Conservation (phyloP, 371 early-diverging fungal species). For the Blastocladiella emersonii region DNA sequence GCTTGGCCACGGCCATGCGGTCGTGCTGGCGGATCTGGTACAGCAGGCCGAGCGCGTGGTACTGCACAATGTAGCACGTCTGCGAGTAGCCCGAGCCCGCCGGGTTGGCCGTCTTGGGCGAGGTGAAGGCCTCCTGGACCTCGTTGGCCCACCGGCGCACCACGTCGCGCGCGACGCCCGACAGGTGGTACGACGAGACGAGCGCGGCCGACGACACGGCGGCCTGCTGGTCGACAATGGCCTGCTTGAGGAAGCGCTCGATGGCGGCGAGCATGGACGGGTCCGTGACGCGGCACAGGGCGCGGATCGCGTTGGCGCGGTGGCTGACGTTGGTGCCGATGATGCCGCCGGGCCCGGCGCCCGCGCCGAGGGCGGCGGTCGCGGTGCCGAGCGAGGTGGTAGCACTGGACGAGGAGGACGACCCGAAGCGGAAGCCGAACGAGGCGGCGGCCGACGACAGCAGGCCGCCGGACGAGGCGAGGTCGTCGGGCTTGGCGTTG, state of each 20-base stretch:
- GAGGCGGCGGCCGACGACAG: background rate
- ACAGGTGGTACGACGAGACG: constrained; percentile 81
- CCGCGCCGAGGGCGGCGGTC: background rate
- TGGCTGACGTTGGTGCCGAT: constrained; percentile 57
- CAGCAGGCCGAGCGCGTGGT: constrained; percentile 90
- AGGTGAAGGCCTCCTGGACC: constrained; percentile 67
- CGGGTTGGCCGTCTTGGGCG: background rate
- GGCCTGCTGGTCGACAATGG: constrained; percentile 89
- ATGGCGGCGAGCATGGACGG: constrained; percentile 86
- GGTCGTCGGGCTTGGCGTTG: constrained; percentile 56
- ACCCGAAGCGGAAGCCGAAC: constrained; percentile 3
- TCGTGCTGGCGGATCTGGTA: constrained; percentile 91
- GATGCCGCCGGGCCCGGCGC: background rate
- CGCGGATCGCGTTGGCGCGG: constrained; percentile 90
- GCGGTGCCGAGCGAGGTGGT: background rate
- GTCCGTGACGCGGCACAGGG: constrained; percentile 90
- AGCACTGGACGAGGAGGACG: background rate
- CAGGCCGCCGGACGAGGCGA: background rate
- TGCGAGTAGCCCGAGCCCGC: constrained; percentile 47
- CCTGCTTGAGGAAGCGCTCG: constrained; percentile 91
- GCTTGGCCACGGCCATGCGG: constrained; percentile 91
- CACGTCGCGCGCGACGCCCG: constrained; percentile 62
- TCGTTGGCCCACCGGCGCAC: constrained; percentile 81
- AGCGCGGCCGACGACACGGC: constrained; percentile 83
- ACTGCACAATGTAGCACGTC: constrained; percentile 72